Evolutionary conservation across 208 protist species (phyloP), one percentile per base, ranked within the genome.

Genomic region (Leishmania braziliensis): DNA sequence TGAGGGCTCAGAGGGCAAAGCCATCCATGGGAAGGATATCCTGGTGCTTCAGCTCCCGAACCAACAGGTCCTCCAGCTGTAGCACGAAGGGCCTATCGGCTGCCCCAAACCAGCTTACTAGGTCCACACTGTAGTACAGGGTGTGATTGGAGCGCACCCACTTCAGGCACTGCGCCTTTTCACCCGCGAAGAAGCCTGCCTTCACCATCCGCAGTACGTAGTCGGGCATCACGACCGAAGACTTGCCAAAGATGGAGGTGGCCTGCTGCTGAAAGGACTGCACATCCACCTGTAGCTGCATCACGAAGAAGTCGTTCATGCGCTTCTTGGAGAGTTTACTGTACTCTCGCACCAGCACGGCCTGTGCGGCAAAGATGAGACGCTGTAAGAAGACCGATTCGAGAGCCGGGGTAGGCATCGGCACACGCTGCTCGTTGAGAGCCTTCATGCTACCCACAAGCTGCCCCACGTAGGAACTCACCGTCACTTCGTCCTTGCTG

Each of bases 231-330:
- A 94, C 90, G 29, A 96, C 82, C 16, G 85, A 89, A 29, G 80
- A 75, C 53, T 83, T 84, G 26, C 94, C 91, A 72, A 96, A 91
- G 12, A 84, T 79, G 18, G 82, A 68, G 33, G 80, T 86, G 9
- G 89, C 89, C 76, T 94, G 90, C 83, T 97, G 91, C 68, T 92
- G 89, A 78, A 97, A 95, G 71, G 78, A 87, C 81, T 97, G 92
- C 43, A 86, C 90, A 54, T 97, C 94, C 20, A 97, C 92, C 84
- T 92, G 90, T 39, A 97, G 78, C 89, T 95, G 90, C 94, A 95
- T 96, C 53, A 96, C 91, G 43, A 92, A 82, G 50, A 91, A 80
- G 78, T 96, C 92, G 53, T 50, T 91, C 71, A 91, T 81, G 74
- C 90, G 90, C 81, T 92, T 92, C 82, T 92, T 93, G 65, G 81